Evolutionary conservation across 768 basidiomycete species (phyloP), one percentile per base, ranked within the genome.

Genomic region (Tulasnella sp.): DNA sequence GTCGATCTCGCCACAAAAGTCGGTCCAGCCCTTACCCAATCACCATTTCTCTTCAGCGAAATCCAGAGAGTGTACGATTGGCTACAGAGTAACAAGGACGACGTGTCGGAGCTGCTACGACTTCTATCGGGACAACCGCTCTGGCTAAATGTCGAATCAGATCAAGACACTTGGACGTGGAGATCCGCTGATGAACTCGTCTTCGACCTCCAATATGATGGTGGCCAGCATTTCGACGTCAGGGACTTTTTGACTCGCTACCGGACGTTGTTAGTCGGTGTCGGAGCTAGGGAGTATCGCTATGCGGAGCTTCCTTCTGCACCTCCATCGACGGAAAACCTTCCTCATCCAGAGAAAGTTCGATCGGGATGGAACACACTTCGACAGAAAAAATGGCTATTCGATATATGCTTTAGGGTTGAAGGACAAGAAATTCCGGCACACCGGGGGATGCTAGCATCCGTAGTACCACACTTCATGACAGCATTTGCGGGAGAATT

Each of bases 381-480:
- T 29, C 58, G 58, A 31, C 31, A 15, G 15, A 38, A 37, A 4
- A 25, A 36, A 0, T 36, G 73, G 22, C 38, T 54, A 31, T 29
- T 52, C 38, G 73, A 74, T 37, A 37, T 74, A 37, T 25, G 38
- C 6, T 67, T 74, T 17, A 54, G n/a, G 42, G 49, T 58, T 9
- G 49, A 74, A 38, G 73, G 49, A n/a, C 40, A 74, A 36, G 38
- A 29, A 22, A 74, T 74, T 22, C 22, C 12, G 34, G 73, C 73
- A 14, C 73, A 74, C 34, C 52, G 73, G 9, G 52, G 36, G 34
- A 74, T 74, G n/a, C 52, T 74, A 31, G 73, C 73, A 4, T 49
- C 73, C 17, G 73, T 67, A 17, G 58, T 54, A 36, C 58, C 73
- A 29, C 58, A 74, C 39, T 74, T 74, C 58, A 74, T 74, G 73